These are phyloP conservation scores for Parachaetomium inaequale DNA, from an alignment of 495 filamentous ascomycete genomes.

Conservation along the genomic window DNA sequence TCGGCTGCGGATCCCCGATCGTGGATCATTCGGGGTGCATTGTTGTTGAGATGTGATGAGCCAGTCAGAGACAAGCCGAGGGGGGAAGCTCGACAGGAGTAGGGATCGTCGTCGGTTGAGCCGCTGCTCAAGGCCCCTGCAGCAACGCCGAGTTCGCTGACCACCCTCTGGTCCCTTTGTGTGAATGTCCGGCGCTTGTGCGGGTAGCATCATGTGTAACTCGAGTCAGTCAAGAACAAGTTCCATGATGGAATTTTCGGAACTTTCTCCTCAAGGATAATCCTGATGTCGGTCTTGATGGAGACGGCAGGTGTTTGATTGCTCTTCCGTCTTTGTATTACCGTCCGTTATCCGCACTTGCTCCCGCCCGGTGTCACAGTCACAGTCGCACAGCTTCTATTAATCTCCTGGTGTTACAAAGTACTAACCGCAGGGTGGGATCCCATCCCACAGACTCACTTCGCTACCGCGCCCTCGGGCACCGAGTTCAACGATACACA, in stretches of 20 bases:
- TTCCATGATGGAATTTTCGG: too few species aligned
- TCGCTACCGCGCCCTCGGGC: neutral
- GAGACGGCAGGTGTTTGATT: neutral
- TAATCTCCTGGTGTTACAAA: neutral
- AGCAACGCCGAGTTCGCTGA: neutral
- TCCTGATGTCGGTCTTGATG: neutral
- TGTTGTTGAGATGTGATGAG: neutral
- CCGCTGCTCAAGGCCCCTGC: neutral
- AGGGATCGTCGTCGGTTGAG: neutral
- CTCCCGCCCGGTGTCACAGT: neutral
- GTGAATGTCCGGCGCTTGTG: neutral
- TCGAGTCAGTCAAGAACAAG: neutral
- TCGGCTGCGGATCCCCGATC: conserved; percentile 3
- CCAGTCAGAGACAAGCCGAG: neutral
- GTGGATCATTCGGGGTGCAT: neutral
- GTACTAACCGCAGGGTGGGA: neutral
- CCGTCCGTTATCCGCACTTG: neutral
- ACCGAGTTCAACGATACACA: neutral
- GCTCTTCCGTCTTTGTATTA: neutral
- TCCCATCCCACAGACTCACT: neutral
- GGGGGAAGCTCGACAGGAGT: neutral
- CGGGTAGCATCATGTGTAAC: neutral
- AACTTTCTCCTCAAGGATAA: neutral
- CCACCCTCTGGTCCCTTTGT: neutral
- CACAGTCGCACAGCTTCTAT: too few species aligned